A percentile compares a stretch with the other conserved stretches of the same genome.
phyloP scores from a whole-genome alignment of 306 rosid species.

The Lathyrus tuberosus region DNA sequence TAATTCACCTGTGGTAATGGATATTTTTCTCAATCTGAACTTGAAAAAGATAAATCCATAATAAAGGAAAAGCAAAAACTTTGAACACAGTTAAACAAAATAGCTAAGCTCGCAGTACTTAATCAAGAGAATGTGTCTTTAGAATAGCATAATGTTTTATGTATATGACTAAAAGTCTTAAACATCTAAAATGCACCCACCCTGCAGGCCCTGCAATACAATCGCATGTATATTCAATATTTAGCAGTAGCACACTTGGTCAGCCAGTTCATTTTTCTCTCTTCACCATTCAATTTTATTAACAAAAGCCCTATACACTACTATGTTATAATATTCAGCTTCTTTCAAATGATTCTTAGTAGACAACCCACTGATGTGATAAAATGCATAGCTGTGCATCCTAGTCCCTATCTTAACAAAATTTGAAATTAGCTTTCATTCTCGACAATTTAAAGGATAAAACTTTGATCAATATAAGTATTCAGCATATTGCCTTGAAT shows the following conservation, averaged over 20 bases:
- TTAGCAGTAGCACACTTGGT: neutral
- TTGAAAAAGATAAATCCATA: conserved; percentile 18
- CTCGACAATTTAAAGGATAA: neutral
- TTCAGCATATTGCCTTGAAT: neutral
- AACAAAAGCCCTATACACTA: conserved; percentile 3
- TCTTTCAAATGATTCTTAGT: conserved; percentile 7
- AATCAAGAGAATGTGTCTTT: conserved; percentile 23
- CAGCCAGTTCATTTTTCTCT: conserved; percentile 29
- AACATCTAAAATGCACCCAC: conserved; percentile 31
- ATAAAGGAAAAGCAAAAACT: neutral
- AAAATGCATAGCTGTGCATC: conserved; percentile 26
- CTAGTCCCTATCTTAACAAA: neutral
- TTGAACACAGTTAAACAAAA: conserved; percentile 15
- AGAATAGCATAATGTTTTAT: neutral
- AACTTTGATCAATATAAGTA: neutral
- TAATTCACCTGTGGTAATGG: conserved; percentile 69
- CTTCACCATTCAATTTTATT: conserved; percentile 8
- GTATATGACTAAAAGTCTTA: neutral
- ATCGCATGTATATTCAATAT: conserved; percentile 17
- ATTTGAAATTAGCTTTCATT: conserved; percentile 5
- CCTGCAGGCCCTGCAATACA: conserved; percentile 25
- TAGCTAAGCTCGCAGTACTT: neutral
- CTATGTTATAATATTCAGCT: neutral
- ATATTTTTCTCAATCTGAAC: conserved; percentile 35
- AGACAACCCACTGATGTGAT: conserved; percentile 13